Percentiles rank a stretch among this genome's conserved stretches.
phyloP scores from a whole-genome alignment of 352 stramenopile genomes.

The Elongisporangium prolatum region DNA sequence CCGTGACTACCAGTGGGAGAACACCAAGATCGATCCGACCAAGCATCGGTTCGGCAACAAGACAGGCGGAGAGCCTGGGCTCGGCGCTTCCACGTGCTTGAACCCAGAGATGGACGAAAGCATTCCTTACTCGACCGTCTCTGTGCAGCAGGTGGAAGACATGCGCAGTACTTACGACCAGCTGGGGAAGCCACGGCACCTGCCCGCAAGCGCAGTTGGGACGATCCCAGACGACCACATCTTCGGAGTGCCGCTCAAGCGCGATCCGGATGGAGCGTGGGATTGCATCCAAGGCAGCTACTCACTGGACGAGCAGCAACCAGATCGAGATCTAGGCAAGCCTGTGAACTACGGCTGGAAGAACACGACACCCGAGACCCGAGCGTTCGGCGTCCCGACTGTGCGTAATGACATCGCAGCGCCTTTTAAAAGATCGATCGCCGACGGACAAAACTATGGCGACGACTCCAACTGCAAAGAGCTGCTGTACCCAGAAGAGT shows the following conservation, averaged over 20 bases:
- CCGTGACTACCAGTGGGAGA: slow-evolving; percentile 78
- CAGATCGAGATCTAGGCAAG: slow-evolving; percentile 76
- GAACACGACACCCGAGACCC: slow-evolving; percentile 51
- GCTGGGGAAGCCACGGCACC: slow-evolving; percentile 63
- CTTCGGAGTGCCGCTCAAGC: slow-evolving; percentile 50
- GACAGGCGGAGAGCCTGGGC: slow-evolving; percentile 28
- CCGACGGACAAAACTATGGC: slow-evolving; percentile 89
- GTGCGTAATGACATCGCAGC: slow-evolving; percentile 81
- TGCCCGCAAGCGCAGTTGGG: slow-evolving; percentile 33
- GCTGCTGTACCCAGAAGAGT: slow-evolving; percentile 83
- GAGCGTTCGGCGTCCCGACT: slow-evolving; percentile 81
- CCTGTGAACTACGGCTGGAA: slow-evolving; percentile 85
- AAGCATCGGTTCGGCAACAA: slow-evolving; percentile 72
- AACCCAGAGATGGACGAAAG: slow-evolving; percentile 73
- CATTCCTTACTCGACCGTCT: slow-evolving; percentile 30
- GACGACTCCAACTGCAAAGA: slow-evolving; percentile 77
- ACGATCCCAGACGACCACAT: slow-evolving; percentile 41
- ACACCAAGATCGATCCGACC: slow-evolving; percentile 56
- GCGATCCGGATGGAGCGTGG: slow-evolving; percentile 48
- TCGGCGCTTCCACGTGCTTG: slow-evolving; percentile 48
- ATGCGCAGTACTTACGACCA: slow-evolving; percentile 71
- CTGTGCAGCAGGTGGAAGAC: slow-evolving; percentile 66
- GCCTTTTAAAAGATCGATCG: slow-evolving; percentile 70
- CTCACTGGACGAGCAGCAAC: slow-evolving; percentile 71
- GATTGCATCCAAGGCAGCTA: slow-evolving; percentile 85